A percentile compares a stretch with the other conserved stretches of the same genome.
phyloP scores from a whole-genome alignment of 1,139 yeast species.

The Meyerozyma athensensis region DNA sequence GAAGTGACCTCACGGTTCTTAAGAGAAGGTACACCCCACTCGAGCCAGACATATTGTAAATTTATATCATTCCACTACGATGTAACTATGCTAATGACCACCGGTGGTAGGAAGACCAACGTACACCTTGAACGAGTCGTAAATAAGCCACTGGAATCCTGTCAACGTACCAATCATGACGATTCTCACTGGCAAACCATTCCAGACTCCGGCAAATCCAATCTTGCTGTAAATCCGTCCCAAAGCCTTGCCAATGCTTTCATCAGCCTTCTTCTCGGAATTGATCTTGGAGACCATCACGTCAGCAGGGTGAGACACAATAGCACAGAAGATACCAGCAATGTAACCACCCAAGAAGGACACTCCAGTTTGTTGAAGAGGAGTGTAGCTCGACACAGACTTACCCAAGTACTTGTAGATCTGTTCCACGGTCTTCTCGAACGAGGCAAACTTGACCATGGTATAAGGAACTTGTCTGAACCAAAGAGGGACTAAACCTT shows the following conservation, averaged over 20 bases:
- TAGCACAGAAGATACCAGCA: conserved; percentile 94
- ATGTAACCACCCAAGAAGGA: conserved; percentile 92
- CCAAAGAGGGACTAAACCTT: conserved; percentile 90
- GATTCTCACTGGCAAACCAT: conserved; percentile 89
- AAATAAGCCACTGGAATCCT: conserved; percentile 93
- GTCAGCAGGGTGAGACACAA: conserved; percentile 95
- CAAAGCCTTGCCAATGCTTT: conserved; percentile 62
- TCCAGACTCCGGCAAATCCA: conserved; percentile 91
- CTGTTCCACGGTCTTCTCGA: conserved; percentile 78
- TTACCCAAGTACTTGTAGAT: conserved; percentile 54
- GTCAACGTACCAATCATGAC: conserved; percentile 96
- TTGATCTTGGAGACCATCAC: conserved; percentile 93
- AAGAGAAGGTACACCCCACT: too few species aligned
- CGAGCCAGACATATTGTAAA: background rate
- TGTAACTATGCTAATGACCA: conserved; percentile 40
- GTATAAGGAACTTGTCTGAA: conserved; percentile 94
- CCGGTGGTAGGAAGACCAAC: conserved; percentile 93
- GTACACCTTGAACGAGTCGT: conserved; percentile 88
- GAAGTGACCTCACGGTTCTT: too few species aligned
- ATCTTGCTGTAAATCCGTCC: conserved; percentile 70
- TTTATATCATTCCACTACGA: background rate
- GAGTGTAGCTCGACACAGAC: conserved; percentile 35
- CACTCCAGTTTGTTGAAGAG: conserved; percentile 81
- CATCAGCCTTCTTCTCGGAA: conserved; percentile 64
- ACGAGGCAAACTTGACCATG: conserved; percentile 91